These are phyloP conservation scores for Gloeopeniophorella convolvens DNA, from an alignment of 768 basidiomycete species.

Conservation along the genomic window DNA sequence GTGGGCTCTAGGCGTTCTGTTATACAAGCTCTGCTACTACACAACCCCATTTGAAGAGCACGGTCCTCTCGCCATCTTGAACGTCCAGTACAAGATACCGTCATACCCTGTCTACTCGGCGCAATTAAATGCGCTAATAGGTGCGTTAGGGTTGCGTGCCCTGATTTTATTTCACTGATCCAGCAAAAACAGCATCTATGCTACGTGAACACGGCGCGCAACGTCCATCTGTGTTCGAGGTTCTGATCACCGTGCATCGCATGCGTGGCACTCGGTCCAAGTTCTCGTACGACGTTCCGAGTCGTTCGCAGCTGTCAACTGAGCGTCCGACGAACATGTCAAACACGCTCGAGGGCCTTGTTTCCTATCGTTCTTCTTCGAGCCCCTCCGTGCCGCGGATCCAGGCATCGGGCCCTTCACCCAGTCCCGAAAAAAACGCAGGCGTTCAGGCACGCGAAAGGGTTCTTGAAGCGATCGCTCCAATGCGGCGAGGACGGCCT, in stretches of 20 bases:
- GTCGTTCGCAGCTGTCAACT: slow-evolving; percentile 37
- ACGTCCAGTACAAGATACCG: slow-evolving; percentile 91
- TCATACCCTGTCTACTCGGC: slow-evolving; percentile 83
- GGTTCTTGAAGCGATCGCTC: slow-evolving; percentile 72
- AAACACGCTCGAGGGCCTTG: slow-evolving; percentile 32
- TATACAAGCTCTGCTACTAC: slow-evolving; percentile 99
- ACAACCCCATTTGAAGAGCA: slow-evolving; percentile 99
- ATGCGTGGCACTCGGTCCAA: slow-evolving; percentile 83
- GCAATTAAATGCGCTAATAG: slow-evolving; percentile 77
- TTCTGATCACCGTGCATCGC: slow-evolving; percentile 75
- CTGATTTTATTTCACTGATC: slow-evolving; percentile 13
- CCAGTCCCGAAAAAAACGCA: slow-evolving; percentile 35
- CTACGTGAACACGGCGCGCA: slow-evolving; percentile 84
- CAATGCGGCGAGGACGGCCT: slow-evolving; percentile 70
- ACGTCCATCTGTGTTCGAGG: slow-evolving; percentile 82
- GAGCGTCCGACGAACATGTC: slow-evolving; percentile 15
- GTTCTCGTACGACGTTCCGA: slow-evolving; percentile 59
- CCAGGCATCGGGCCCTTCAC: slow-evolving; percentile 23
- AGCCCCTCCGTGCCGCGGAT: slow-evolving; percentile 16
- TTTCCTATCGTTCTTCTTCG: slow-evolving; percentile 32
- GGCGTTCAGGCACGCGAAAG: slow-evolving; percentile 69
- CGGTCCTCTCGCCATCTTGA: slow-evolving; percentile 91
- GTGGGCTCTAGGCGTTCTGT: slow-evolving; percentile 93
- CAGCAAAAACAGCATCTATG: slow-evolving; percentile 63
- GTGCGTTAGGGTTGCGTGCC: slow-evolving; percentile 37